These are phyloP conservation scores for Iberis pinnata DNA, from an alignment of 345 rosid species.

Conservation along the genomic window DNA sequence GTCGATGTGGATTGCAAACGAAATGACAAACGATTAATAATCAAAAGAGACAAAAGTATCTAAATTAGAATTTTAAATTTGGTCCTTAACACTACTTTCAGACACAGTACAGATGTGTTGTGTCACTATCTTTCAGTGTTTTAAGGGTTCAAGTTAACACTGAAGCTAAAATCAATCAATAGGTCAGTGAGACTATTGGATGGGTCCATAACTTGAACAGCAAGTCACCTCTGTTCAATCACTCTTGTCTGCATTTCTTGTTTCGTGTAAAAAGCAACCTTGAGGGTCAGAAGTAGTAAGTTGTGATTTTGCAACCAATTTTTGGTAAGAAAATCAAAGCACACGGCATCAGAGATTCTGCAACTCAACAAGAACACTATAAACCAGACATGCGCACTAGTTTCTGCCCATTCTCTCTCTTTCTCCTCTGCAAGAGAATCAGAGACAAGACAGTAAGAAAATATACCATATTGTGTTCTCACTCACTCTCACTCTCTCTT, in stretches of 20 bases:
- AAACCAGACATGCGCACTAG: slow-evolving; percentile 14
- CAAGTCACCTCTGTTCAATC: slow-evolving; percentile 26
- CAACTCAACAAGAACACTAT: neutral
- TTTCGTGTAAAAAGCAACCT: slow-evolving; percentile 26
- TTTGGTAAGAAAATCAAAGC: slow-evolving; percentile 15
- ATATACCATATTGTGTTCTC: neutral
- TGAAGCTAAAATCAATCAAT: slow-evolving; percentile 18
- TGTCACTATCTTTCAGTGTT: slow-evolving; percentile 10
- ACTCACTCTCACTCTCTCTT: neutral
- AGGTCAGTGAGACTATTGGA: slow-evolving; percentile 21
- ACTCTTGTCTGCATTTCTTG: slow-evolving; percentile 14
- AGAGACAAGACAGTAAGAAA: slow-evolving; percentile 17
- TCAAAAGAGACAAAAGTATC: slow-evolving; percentile 25
- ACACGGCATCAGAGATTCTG: slow-evolving; percentile 32
- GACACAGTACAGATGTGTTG: neutral
- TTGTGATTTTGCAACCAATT: slow-evolving; percentile 7
- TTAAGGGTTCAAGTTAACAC: neutral
- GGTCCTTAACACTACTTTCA: neutral
- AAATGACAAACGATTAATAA: slow-evolving; percentile 32
- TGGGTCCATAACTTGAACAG: slow-evolving; percentile 29
- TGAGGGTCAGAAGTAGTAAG: slow-evolving; percentile 13
- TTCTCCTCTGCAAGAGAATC: neutral
- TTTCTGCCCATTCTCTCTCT: neutral
- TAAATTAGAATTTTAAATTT: slow-evolving; percentile 3
- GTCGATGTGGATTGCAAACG: slow-evolving; percentile 1